Conservation (phyloP, 495 filamentous ascomycete species). For the Hypoxylon lenormandii region DNA sequence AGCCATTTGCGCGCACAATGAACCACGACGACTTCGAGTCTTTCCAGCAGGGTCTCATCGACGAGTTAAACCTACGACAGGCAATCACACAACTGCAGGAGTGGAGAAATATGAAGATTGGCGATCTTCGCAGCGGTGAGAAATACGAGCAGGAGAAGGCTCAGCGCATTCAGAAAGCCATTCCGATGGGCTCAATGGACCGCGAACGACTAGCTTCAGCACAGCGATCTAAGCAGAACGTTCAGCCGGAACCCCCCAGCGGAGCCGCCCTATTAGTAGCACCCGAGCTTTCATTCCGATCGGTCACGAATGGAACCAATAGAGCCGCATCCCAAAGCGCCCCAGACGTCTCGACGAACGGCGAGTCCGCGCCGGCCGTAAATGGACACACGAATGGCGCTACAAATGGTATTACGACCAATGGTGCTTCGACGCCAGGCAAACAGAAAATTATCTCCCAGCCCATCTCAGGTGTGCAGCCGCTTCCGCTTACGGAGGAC, state of each 20-base stretch:
- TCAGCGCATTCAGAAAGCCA: constrained; percentile 73
- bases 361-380: constrained; percentile 54
- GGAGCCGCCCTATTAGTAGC: constrained; percentile 78
- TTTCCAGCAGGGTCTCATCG: constrained; percentile 82
- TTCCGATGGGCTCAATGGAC: constrained; percentile 81
- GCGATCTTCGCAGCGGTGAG: constrained; percentile 84
- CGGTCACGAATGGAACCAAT: constrained; percentile 32
- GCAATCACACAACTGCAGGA: constrained; percentile 93
- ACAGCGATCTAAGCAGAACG: constrained; percentile 68
- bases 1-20: constrained; percentile 97
- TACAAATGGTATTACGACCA: constrained; percentile 54
- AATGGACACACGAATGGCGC: constrained; percentile 55
- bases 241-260: constrained; percentile 75
- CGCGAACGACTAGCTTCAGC: constrained; percentile 75
- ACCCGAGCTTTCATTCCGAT: constrained; percentile 76
- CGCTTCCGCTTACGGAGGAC: constrained; percentile 78
- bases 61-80: constrained; percentile 89
- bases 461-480: constrained; percentile 67
- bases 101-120: constrained; percentile 86
- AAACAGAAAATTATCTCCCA: constrained; percentile 59
- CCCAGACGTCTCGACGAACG: constrained; percentile 49
- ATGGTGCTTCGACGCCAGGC: constrained; percentile 53
- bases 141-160: constrained; percentile 95
- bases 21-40: constrained; percentile 88
- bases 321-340: constrained; percentile 20